Conservation (phyloP, 2,329 filamentous ascomycete species). For the Stagonosporopsis vannaccii region DNA sequence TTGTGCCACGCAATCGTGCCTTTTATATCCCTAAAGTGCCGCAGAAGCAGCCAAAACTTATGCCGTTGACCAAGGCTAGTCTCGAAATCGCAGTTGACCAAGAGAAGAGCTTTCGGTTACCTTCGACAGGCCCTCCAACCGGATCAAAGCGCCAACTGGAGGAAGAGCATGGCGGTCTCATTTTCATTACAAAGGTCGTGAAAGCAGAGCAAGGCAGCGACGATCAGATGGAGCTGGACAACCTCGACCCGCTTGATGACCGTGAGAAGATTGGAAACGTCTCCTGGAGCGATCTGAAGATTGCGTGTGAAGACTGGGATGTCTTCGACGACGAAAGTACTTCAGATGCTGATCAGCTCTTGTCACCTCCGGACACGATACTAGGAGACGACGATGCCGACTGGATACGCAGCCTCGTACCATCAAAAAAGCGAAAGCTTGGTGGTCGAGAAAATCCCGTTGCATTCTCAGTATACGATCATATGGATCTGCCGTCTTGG, state of each 20-base stretch:
- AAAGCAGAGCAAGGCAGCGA: constrained; percentile 54
- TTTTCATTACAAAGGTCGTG: constrained; percentile 53
- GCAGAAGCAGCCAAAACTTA: constrained; percentile 77
- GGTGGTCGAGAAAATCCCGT: constrained; percentile 38
- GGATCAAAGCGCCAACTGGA: constrained; percentile 58
- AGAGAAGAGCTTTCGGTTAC: constrained; percentile 80
- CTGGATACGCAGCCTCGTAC: constrained; percentile 46
- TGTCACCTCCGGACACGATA: constrained; percentile 36
- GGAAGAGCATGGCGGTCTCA: constrained; percentile 64
- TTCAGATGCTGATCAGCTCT: constrained; percentile 39
- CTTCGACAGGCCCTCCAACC: constrained; percentile 60
- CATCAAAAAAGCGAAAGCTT: constrained; percentile 72
- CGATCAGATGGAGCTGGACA: constrained; percentile 56
- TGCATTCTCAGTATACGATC: constrained; percentile 47
- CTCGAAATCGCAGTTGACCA: constrained; percentile 87
- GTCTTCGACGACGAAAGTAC: constrained; percentile 53
- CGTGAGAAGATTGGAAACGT: constrained; percentile 75
- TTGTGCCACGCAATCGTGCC: constrained; percentile 82
- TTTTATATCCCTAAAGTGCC: constrained; percentile 81
- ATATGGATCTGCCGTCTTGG: constrained; percentile 65
- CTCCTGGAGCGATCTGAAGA: constrained; percentile 79
- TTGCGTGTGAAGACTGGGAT: constrained; percentile 88
- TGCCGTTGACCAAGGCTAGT: constrained; percentile 86
- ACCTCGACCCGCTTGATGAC: constrained; percentile 62
- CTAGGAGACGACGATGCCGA: constrained; percentile 36